Conservation (phyloP, 371 early-diverging fungal genomes). For the Mortierella sp. region DNA sequence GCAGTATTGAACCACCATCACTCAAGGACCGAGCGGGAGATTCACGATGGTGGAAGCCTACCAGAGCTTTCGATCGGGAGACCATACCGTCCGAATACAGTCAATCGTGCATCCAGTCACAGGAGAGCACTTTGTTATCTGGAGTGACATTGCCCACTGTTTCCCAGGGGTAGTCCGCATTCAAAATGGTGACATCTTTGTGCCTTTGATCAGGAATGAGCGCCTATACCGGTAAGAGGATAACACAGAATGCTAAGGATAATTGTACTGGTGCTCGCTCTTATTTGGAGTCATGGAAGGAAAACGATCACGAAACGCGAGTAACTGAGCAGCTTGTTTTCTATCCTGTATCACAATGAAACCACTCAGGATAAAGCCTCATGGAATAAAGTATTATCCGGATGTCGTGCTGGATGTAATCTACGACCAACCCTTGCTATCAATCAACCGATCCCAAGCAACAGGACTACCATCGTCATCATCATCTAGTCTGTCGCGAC, state of each 20-base stretch:
- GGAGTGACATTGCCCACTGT: constrained; percentile 43
- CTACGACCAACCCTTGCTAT: neutral
- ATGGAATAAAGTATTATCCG: constrained; percentile 43
- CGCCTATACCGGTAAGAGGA: constrained; percentile 32
- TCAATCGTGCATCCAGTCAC: constrained; percentile 17
- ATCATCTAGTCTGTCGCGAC: neutral
- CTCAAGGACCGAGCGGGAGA: constrained; percentile 1
- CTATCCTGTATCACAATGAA: neutral
- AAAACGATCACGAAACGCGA: neutral
- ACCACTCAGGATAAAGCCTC: constrained; percentile 24
- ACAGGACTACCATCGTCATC: neutral
- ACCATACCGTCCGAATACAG: constrained; percentile 18
- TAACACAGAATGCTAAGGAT: neutral
- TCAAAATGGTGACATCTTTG: constrained; percentile 31
- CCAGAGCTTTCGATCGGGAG: constrained; percentile 35
- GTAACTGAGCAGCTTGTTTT: constrained; percentile 1
- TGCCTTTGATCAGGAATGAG: constrained; percentile 29
- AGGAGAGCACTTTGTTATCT: constrained; percentile 25
- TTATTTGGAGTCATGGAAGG: too few relatives aligned
- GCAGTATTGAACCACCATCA: neutral
- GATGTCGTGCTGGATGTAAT: constrained; percentile 31
- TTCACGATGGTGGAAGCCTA: constrained; percentile 13
- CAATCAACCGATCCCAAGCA: neutral
- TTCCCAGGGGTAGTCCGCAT: constrained; percentile 45
- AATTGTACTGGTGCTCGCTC: neutral